Conservation (phyloP, 495 filamentous ascomycete genomes). For the Penicillium lividum region DNA sequence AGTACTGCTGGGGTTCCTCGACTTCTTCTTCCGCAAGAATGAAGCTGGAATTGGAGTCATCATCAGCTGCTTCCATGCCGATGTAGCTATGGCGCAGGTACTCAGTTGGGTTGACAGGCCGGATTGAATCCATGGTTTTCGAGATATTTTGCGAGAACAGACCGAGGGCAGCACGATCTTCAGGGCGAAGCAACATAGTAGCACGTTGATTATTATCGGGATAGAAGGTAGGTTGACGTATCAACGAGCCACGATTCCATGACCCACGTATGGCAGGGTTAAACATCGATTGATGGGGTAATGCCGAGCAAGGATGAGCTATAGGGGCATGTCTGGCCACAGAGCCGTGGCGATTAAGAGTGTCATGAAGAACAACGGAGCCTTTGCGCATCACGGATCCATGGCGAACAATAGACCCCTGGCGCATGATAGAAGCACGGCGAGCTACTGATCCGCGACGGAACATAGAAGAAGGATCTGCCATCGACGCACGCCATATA, state of each 20-base stretch:
- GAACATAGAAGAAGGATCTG: constrained; percentile 1
- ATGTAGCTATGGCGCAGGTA: constrained; percentile 6
- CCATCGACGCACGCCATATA: constrained; percentile 29
- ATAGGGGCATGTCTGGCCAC: neutral
- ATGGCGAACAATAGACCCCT: neutral
- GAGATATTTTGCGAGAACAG: constrained; percentile 21
- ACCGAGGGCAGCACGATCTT: constrained; percentile 19
- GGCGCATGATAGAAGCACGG: neutral
- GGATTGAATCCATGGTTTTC: constrained; percentile 4
- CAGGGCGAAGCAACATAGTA: constrained; percentile 8
- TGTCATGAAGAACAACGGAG: constrained; percentile 1
- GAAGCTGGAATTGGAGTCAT: constrained; percentile 74
- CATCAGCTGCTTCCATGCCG: constrained; percentile 45
- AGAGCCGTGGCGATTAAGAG: neutral
- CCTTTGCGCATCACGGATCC: neutral
- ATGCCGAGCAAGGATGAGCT: neutral
- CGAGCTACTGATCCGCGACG: constrained; percentile 5
- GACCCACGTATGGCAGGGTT: constrained; percentile 6
- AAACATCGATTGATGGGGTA: constrained; percentile 1
- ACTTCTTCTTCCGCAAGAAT: constrained; percentile 56
- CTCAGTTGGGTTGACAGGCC: constrained; percentile 4
- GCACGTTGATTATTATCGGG: constrained; percentile 1
- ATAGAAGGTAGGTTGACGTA: neutral
- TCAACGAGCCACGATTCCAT: constrained; percentile 3
- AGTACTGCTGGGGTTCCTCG: constrained; percentile 59